Conservation (phyloP, 441 rosid species). For the Macaranga tanarius region DNA sequence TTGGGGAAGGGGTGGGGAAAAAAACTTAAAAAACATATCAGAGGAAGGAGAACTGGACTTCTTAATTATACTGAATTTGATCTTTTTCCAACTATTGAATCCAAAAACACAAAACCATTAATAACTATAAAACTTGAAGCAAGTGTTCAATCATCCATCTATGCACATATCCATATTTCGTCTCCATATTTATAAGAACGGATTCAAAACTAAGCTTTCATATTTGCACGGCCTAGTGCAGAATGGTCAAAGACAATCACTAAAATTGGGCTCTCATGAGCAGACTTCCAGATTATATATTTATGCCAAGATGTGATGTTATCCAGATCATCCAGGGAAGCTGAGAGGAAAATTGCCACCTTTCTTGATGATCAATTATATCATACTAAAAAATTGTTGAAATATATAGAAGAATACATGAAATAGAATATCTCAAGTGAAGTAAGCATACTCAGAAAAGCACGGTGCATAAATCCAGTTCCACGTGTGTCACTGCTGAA, state of each 20-base stretch:
- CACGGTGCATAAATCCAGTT: conserved; percentile 98
- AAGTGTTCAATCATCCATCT: no score
- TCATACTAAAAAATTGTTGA: neutral
- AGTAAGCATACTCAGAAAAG: conserved; percentile 74
- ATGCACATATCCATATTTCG: no score
- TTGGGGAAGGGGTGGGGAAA: neutral
- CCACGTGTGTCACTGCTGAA: conserved; percentile 98
- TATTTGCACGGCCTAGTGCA: neutral
- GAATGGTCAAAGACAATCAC: neutral
- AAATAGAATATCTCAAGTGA: conserved; percentile 11
- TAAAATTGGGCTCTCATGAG: neutral
- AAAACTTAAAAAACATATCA: no score
- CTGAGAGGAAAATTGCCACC: neutral
- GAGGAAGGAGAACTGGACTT: neutral
- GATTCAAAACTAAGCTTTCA: neutral
- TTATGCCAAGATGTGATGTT: neutral
- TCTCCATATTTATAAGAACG: no score
- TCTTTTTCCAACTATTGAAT: neutral
- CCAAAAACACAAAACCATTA: neutral
- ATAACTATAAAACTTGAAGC: no score
- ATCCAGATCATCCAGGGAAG: conserved; percentile 4
- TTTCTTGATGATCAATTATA: neutral
- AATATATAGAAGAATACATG: conserved; percentile 6
- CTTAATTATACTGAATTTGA: neutral
- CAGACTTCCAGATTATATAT: conserved; percentile 2